These are phyloP conservation scores for Aureobasidium subglaciale DNA, from an alignment of 2,329 filamentous ascomycete species.

Conservation along the genomic window DNA sequence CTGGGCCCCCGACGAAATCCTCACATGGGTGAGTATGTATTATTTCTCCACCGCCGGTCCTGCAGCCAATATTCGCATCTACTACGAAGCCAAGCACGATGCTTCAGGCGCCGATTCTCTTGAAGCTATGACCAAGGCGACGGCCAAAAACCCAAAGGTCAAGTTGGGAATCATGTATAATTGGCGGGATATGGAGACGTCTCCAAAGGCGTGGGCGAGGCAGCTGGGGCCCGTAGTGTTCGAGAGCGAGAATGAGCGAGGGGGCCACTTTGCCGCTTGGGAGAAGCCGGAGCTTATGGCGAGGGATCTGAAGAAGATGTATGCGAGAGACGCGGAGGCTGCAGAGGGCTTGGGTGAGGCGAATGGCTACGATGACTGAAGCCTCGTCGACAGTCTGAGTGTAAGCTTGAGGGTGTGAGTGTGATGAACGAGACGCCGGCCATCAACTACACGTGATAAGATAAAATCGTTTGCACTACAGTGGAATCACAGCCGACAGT, in stretches of 20 bases:
- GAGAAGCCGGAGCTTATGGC: conserved; percentile 48
- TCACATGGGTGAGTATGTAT: conserved; percentile 70
- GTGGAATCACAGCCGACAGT: no score
- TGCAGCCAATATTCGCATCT: conserved; percentile 60
- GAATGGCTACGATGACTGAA: conserved; percentile 1
- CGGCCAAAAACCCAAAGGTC: conserved; percentile 32
- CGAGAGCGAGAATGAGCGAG: conserved; percentile 41
- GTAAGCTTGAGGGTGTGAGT: no score
- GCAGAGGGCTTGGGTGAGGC: background rate
- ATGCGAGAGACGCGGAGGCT: conserved; percentile 24
- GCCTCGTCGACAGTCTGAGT: no score
- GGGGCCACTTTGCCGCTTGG: conserved; percentile 54
- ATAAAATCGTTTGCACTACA: no score
- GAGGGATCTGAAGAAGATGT: conserved; percentile 49
- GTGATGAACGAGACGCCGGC: no score
- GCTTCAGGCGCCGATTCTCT: conserved; percentile 26
- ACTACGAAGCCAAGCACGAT: conserved; percentile 58
- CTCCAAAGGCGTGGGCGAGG: conserved; percentile 49
- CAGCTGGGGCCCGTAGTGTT: conserved; percentile 54
- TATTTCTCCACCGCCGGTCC: conserved; percentile 64
- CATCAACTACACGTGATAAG: no score
- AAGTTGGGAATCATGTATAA: conserved; percentile 50
- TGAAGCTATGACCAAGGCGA: background rate
- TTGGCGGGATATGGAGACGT: conserved; percentile 50
- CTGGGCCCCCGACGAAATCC: conserved; percentile 69